Evolutionary conservation across 1,139 yeast species (phyloP).

Genomic region (Blastobotrys proliferans): DNA sequence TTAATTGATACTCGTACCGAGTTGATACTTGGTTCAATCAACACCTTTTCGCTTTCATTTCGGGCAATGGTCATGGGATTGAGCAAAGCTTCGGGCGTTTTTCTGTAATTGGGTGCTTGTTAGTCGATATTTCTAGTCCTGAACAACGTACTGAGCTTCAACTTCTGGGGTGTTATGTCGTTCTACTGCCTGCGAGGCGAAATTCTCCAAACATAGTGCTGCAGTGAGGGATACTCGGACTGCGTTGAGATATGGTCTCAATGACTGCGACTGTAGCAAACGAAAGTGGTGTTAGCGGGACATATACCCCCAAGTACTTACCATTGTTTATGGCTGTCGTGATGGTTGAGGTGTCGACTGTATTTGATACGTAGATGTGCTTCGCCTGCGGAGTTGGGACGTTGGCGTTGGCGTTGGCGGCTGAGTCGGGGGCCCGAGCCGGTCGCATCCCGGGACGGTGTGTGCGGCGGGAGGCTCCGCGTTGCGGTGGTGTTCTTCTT

Average conservation of each 20-base stretch:
- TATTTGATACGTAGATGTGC: too few relatives aligned
- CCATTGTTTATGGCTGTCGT: too few relatives aligned
- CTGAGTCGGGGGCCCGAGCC: too few relatives aligned
- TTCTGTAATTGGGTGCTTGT: conserved; percentile 34
- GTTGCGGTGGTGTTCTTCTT: too few relatives aligned
- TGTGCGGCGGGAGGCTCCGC: too few relatives aligned
- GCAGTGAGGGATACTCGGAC: conserved; percentile 93
- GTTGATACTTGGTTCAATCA: conserved; percentile 92
- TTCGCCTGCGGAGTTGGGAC: too few relatives aligned
- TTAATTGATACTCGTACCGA: conserved; percentile 80
- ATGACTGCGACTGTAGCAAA: conserved; percentile 56
- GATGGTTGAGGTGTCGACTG: too few relatives aligned
- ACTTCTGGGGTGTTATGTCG: conserved; percentile 97
- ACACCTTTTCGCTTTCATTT: conserved; percentile 87
- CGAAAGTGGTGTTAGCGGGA: too few relatives aligned
- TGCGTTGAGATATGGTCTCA: conserved; percentile 90
- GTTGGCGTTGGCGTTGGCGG: too few relatives aligned
- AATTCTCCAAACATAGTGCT: conserved; percentile 90
- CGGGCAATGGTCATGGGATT: conserved; percentile 90
- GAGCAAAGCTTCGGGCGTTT: conserved; percentile 74
- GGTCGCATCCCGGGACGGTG: too few relatives aligned
- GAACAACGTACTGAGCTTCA: conserved; percentile 52
- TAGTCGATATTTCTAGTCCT: neutral
- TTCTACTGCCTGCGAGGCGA: conserved; percentile 91
- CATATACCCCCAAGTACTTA: too few relatives aligned